Evolutionary conservation across 2,329 filamentous ascomycete species (phyloP).

Genomic region (Calonectria pteridis): DNA sequence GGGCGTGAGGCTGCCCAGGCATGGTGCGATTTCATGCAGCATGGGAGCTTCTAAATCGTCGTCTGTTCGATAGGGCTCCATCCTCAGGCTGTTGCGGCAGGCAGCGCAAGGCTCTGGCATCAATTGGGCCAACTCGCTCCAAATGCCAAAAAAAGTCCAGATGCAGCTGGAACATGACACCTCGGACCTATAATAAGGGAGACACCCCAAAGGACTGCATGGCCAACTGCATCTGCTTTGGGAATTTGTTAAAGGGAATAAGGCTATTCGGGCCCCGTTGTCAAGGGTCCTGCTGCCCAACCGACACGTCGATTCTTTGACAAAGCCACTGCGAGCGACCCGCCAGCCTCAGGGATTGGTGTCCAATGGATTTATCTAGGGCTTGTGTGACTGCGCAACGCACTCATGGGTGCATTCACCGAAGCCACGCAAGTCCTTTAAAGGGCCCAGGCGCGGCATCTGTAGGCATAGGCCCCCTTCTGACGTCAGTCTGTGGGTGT

Average conservation of each 20-base stretch:
- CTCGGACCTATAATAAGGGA: slow-evolving; percentile 16
- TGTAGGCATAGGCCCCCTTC: slow-evolving; percentile 1
- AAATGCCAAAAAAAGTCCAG: background rate
- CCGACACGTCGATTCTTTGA: slow-evolving; percentile 24
- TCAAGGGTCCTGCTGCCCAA: slow-evolving; percentile 22
- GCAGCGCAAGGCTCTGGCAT: slow-evolving; percentile 19
- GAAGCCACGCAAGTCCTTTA: slow-evolving; percentile 23
- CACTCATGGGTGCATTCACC: slow-evolving; percentile 14
- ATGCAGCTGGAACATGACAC: slow-evolving; percentile 11
- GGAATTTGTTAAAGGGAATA: background rate
- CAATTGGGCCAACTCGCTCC: slow-evolving; percentile 18
- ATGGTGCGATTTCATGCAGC: slow-evolving; percentile 21
- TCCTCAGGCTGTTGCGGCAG: slow-evolving; percentile 2
- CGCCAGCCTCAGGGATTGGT: slow-evolving; percentile 15
- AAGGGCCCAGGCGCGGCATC: slow-evolving; percentile 9
- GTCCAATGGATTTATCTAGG: slow-evolving; percentile 26
- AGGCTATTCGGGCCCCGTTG: slow-evolving; percentile 10
- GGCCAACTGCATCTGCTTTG: slow-evolving; percentile 7
- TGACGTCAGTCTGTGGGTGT: slow-evolving; percentile 11
- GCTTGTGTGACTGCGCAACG: slow-evolving; percentile 22
- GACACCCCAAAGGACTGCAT: background rate
- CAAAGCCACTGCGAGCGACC: slow-evolving; percentile 5
- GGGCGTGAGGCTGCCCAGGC: slow-evolving; percentile 21
- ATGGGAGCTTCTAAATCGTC: background rate
- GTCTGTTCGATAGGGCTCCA: slow-evolving; percentile 4